Evolutionary conservation across 352 stramenopile species (phyloP), one percentile per base, ranked within the genome.

Genomic region (Phytophthora pisi): DNA sequence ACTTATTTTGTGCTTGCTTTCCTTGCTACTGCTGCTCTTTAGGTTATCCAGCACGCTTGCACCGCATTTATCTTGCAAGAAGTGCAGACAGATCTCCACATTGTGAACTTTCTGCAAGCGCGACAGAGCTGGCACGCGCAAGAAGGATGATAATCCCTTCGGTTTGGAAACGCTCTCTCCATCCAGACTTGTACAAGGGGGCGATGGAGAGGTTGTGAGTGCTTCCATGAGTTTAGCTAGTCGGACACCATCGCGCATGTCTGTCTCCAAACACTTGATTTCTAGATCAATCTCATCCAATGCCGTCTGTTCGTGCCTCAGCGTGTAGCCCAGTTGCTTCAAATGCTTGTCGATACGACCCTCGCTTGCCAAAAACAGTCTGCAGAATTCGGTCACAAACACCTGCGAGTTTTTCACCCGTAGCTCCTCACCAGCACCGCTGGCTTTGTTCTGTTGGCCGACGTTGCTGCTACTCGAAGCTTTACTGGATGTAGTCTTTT

Each of bases 21-120:
- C 31, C 56, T 42, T 52, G 24, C 31, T 36, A 62, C 47, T 49
- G 23, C 57, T 70, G 31, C 64, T 66, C 51, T 86, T 85, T 15
- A 92, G 75, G 30, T 75, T 82, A 52, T 86, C 79, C 1, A 92
- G 62, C 15, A 90, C 72, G 42, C 77, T 77, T 3, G 70, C 60
- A 43, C 78, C 84, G 40, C 86, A 96, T 53, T 90, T 89, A 38
- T 86, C 82, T 61, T 94, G 77, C 36, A 98, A 64, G 40, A 82
- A 92, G 49, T 88, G 73, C 30, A 99, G 62, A 26, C 93, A 97
- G 26, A 98, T 81, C 61, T 96, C 86, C 0, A 98, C 89, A 71
- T 99, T 99, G 80, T 98, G 93, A 9, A 99, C 79, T 74, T 99
- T 99, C 72, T 99, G 92, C 11, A 98, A 76, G 15, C 96, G 78